phyloP scores from a whole-genome alignment of 139 green algal genomes.

The Desmodesmus armatus region DNA sequence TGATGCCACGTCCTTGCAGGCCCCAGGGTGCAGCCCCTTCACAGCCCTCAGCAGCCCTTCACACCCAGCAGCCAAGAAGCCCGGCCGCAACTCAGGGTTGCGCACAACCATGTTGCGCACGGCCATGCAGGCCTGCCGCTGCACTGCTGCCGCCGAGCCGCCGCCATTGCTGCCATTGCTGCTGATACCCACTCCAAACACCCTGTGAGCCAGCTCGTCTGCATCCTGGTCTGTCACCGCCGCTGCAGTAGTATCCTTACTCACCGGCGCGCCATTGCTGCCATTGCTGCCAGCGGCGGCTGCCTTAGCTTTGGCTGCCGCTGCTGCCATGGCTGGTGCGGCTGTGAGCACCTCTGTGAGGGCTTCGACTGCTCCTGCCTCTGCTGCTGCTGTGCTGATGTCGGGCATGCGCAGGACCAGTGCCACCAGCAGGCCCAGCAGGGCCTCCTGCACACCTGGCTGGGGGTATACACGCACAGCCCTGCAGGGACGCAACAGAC shows the following conservation, averaged over 20 bases:
- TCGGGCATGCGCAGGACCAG: constrained; percentile 83
- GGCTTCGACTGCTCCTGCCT: constrained; percentile 51
- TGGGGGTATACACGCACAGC: constrained; percentile 43
- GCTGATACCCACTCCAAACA: constrained; percentile 47
- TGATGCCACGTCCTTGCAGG: constrained; percentile 80
- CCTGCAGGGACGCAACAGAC: not conserved
- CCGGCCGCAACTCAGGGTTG: constrained; percentile 71
- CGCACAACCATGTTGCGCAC: constrained; percentile 86
- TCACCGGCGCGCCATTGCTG: not conserved
- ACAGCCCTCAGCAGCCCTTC: constrained; percentile 73
- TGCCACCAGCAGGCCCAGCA: constrained; percentile 78
- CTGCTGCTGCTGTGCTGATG: constrained; percentile 52
- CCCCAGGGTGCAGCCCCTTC: constrained; percentile 60
- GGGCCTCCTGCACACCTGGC: constrained; percentile 64
- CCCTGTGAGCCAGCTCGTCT: constrained; percentile 10
- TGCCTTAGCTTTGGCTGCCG: constrained; percentile 14
- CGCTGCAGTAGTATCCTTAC: too few species aligned
- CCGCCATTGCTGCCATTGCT: constrained; percentile 48
- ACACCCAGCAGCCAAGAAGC: constrained; percentile 68
- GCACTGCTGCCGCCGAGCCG: constrained; percentile 13
- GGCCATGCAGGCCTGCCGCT: constrained; percentile 80
- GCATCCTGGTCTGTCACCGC: constrained; percentile 61
- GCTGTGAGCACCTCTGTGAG: constrained; percentile 25
- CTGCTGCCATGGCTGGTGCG: constrained; percentile 23
- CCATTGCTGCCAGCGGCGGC: not conserved